These are phyloP conservation scores for Trichophyton mentagrophytes DNA, from an alignment of 2,329 filamentous ascomycete genomes.

Conservation along the genomic window DNA sequence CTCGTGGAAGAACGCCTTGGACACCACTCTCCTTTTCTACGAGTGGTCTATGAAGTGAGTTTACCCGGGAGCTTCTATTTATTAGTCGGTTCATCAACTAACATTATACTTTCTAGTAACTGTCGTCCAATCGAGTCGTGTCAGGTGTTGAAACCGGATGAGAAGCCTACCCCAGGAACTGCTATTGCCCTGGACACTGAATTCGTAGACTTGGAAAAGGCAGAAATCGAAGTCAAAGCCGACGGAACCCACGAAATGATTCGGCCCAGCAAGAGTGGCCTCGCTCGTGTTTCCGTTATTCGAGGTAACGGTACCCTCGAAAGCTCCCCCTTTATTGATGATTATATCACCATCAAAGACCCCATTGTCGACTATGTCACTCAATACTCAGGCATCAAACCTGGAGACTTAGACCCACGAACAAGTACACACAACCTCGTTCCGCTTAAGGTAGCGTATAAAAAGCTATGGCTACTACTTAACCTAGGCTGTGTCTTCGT, in stretches of 20 bases:
- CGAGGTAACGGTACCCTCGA: slow-evolving; percentile 64
- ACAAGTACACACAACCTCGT: slow-evolving; percentile 73
- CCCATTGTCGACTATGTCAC: slow-evolving; percentile 92
- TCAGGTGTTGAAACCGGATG: slow-evolving; percentile 35
- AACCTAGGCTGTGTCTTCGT: slow-evolving; percentile 91
- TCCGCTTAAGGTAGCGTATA: slow-evolving; percentile 82
- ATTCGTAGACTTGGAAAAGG: slow-evolving; percentile 83
- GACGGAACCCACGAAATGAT: slow-evolving; percentile 88
- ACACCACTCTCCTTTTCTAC: slow-evolving; percentile 71
- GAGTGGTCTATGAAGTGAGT: slow-evolving; percentile 47
- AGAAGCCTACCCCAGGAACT: slow-evolving; percentile 57
- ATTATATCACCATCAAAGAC: slow-evolving; percentile 87
- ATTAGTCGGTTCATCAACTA: background rate
- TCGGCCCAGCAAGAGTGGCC: slow-evolving; percentile 73
- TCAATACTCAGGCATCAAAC: slow-evolving; percentile 79
- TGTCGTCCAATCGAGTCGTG: slow-evolving; percentile 28
- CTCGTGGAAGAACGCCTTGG: slow-evolving; percentile 71
- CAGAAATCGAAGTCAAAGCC: slow-evolving; percentile 91
- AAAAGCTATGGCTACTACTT: slow-evolving; percentile 92
- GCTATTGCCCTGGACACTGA: slow-evolving; percentile 89
- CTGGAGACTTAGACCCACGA: slow-evolving; percentile 68
- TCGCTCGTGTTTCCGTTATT: slow-evolving; percentile 86
- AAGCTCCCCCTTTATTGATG: slow-evolving; percentile 83
- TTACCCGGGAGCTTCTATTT: background rate
- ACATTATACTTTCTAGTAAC: slow-evolving; percentile 17